phyloP scores from a whole-genome alignment of 371 early-diverging fungal species.

The Basidiobolus meristosporus region DNA sequence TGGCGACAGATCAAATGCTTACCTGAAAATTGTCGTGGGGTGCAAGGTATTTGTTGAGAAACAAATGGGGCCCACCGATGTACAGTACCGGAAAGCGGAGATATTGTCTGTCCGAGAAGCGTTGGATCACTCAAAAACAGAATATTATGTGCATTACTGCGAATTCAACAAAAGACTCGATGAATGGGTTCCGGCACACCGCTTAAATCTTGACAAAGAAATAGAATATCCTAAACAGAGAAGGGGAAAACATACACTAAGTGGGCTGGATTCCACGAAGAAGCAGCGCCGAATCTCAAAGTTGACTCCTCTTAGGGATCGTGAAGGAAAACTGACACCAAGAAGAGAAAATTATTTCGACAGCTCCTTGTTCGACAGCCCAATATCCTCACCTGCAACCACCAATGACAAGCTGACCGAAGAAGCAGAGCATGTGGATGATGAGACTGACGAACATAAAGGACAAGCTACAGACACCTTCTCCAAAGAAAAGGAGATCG shows the following conservation, averaged over 20 bases:
- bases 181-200: slow-evolving; percentile 81
- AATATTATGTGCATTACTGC: slow-evolving; percentile 96
- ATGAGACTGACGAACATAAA: too few species aligned
- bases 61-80: slow-evolving; percentile 12
- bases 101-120: slow-evolving; percentile 61
- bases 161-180: slow-evolving; percentile 98
- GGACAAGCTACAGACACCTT: too few species aligned
- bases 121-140: slow-evolving; percentile 14
- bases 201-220: slow-evolving; percentile 47
- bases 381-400: not conserved
- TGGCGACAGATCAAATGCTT: too few species aligned
- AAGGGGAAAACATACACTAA: slow-evolving; percentile 29
- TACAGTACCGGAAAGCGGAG: slow-evolving; percentile 60
- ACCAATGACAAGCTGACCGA: slow-evolving; percentile 64
- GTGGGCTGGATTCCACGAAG: slow-evolving; percentile 2
- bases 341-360: too few species aligned
- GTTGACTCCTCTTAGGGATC: slow-evolving; percentile 2
- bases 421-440: slow-evolving; percentile 11
- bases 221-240: slow-evolving; percentile 49
- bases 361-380: slow-evolving; percentile 5
- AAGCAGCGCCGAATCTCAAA: slow-evolving; percentile 42
- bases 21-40: slow-evolving; percentile 6
- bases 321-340: too few species aligned
- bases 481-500: slow-evolving; percentile 80
- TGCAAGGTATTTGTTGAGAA: slow-evolving; percentile 10